Evolutionary conservation across 352 stramenopile species (phyloP).

Genomic region (Pythium guiyangense): DNA sequence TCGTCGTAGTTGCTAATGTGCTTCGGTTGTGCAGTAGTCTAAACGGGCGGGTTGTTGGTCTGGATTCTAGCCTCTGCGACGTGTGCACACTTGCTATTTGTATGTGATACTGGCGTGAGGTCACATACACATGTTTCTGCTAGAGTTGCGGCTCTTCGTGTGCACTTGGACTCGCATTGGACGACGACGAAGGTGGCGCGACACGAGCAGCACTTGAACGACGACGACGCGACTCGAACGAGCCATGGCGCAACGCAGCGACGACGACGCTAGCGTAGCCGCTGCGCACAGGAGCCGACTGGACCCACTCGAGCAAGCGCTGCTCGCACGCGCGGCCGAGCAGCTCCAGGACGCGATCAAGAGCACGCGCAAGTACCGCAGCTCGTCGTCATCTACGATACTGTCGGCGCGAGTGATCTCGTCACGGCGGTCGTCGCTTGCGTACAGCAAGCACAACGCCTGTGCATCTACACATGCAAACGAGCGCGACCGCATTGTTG

Average conservation of each 20-base stretch:
- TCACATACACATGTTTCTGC: too few species aligned
- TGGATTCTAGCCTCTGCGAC: not conserved
- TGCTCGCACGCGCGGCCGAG: conserved; percentile 40
- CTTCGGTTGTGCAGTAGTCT: not conserved
- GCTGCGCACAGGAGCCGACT: not conserved
- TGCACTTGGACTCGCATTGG: too few species aligned
- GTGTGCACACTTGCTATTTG: not conserved
- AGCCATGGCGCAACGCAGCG: not conserved
- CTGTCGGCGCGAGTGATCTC: not conserved
- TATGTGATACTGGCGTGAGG: too few species aligned
- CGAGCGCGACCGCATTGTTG: not conserved
- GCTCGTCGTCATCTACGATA: not conserved
- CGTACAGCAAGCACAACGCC: too few species aligned
- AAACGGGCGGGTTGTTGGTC: not conserved
- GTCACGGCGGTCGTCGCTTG: not conserved
- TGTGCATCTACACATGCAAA: too few species aligned
- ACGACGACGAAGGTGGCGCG: too few species aligned
- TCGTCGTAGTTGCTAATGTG: too few species aligned
- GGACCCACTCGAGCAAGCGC: conserved; percentile 17
- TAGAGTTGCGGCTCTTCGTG: too few species aligned
- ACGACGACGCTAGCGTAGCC: not conserved
- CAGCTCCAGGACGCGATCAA: conserved; percentile 51
- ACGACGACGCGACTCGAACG: too few species aligned
- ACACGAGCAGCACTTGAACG: too few species aligned
- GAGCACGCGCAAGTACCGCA: conserved; percentile 23